Base-by-base conservation (phyloP, 768 basidiomycete species). In the Austroboletus festivus region DNA sequence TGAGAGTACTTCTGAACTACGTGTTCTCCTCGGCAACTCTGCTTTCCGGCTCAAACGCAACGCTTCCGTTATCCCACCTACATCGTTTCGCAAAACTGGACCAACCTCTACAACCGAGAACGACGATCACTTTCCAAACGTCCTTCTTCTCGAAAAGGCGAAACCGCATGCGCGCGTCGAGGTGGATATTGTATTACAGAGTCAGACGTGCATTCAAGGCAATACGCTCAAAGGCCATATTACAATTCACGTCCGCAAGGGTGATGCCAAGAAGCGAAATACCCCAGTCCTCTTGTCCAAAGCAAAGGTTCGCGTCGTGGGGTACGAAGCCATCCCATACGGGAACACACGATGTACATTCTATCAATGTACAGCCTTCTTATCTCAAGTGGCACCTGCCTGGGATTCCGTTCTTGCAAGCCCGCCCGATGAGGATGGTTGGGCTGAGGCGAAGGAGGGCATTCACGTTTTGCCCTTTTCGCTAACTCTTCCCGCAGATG, bases 291-390 rank as follows among this genome's bases (percentile, higher is more conserved):
- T 82, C 55, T 66, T 95, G 13, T 82, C 82, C 33, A 82, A 76
- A 31, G 89, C 83, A 4, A 94, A 92, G 71, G 65, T 94, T 26
- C 75, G 91, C 49, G 74, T 93, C 19, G 76, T 94, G 44, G 92
- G 93, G 4, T 93, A 92, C 62, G 93, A 95, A 70, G 82, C 80
- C 37, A 74, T 82, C 37, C 71, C 78, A 0, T 71, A 75, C 39
- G 71, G 78, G 46, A 73, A 77, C 21, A 73, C 77, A n/a, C 74
- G 85, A 15, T 82, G 88, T 62, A 83, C 85, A 12, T 95, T 96
- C 67, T 94, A 88, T 62, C 89, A 92, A 56, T 79, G 78, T 61
- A 81, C 85, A 7, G 71, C 75, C 9, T 65, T 72, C 21, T 68
- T 90, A 13, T 71, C 80, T 5, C 68, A 70, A 18, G 72, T 80